A percentile compares a stretch with the other conserved stretches of the same genome.
These are phyloP conservation scores for Penicillium lividum DNA, from an alignment of 495 filamentous ascomycete species.

Conservation along the genomic window DNA sequence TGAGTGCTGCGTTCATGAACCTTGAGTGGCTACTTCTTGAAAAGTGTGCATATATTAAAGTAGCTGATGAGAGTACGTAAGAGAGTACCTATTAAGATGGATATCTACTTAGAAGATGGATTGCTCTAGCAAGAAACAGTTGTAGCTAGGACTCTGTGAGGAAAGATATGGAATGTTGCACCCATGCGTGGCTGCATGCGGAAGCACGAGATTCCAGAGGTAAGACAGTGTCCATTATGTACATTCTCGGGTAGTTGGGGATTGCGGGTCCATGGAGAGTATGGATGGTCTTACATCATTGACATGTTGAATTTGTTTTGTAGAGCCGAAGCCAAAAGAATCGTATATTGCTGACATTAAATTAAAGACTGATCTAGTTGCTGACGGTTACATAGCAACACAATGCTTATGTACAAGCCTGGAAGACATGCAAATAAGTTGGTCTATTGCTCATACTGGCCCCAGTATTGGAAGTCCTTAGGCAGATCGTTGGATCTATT, in stretches of 20 bases:
- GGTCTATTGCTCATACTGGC: slow-evolving; percentile 18
- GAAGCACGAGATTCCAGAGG: neutral
- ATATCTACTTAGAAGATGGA: too few relatives aligned
- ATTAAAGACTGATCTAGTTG: slow-evolving; percentile 2
- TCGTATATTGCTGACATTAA: slow-evolving; percentile 1
- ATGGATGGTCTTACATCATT: neutral
- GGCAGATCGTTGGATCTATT: slow-evolving; percentile 18
- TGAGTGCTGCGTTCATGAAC: too few relatives aligned
- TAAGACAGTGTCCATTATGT: neutral
- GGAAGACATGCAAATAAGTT: neutral
- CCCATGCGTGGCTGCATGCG: neutral
- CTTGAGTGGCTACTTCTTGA: too few relatives aligned
- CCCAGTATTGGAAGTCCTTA: slow-evolving; percentile 22
- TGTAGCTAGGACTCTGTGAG: too few relatives aligned
- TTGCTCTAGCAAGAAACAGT: too few relatives aligned
- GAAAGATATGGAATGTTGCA: neutral
- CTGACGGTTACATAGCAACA: neutral
- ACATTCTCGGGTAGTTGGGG: neutral
- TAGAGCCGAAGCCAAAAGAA: neutral
- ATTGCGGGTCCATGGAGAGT: neutral
- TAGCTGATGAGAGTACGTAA: too few relatives aligned
- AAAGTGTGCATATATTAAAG: too few relatives aligned
- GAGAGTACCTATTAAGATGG: too few relatives aligned
- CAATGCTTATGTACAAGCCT: slow-evolving; percentile 21
- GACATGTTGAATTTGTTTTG: neutral